Evolutionary conservation across 2,329 filamentous ascomycete species (phyloP).

Genomic region (Colletotrichum simmondsii): DNA sequence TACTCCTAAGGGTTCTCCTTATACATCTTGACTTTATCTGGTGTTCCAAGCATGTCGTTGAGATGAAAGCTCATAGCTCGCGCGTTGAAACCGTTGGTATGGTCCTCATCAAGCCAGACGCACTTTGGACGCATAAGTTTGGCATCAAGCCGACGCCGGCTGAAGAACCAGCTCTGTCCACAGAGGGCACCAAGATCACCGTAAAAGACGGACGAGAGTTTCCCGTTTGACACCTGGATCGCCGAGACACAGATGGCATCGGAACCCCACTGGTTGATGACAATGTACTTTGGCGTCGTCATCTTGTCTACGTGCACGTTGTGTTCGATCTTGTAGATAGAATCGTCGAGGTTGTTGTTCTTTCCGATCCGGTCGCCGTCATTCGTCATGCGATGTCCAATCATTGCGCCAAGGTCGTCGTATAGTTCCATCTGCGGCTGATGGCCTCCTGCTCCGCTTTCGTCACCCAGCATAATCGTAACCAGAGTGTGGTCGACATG

Average conservation of each 20-base stretch:
- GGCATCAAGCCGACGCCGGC: slow-evolving; percentile 31
- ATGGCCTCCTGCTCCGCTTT: slow-evolving; percentile 10
- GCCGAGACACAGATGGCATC: slow-evolving; percentile 38
- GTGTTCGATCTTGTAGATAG: slow-evolving; percentile 29
- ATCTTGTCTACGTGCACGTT: slow-evolving; percentile 19
- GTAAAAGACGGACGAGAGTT: slow-evolving; percentile 32
- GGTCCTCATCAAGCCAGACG: slow-evolving; percentile 36
- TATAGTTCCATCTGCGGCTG: slow-evolving; percentile 35
- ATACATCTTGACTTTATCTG: slow-evolving; percentile 34
- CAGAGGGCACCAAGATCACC: slow-evolving; percentile 39
- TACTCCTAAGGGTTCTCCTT: slow-evolving; percentile 25
- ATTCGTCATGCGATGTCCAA: slow-evolving; percentile 26
- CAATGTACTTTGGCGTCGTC: slow-evolving; percentile 29
- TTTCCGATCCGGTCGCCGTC: not conserved
- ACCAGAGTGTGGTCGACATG: slow-evolving; percentile 6
- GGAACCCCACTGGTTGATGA: slow-evolving; percentile 34
- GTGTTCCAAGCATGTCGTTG: slow-evolving; percentile 33
- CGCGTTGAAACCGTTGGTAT: slow-evolving; percentile 32
- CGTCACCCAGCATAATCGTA: slow-evolving; percentile 1
- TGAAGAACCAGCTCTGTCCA: slow-evolving; percentile 38
- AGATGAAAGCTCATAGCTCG: slow-evolving; percentile 36
- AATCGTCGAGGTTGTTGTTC: slow-evolving; percentile 1
- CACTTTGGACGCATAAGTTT: slow-evolving; percentile 36
- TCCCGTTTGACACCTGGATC: slow-evolving; percentile 35
- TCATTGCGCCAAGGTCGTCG: slow-evolving; percentile 31